Percentiles rank a stretch among this genome's conserved stretches.
phyloP scores from a whole-genome alignment of 257 asterid genomes.

The Solanum piurae region DNA sequence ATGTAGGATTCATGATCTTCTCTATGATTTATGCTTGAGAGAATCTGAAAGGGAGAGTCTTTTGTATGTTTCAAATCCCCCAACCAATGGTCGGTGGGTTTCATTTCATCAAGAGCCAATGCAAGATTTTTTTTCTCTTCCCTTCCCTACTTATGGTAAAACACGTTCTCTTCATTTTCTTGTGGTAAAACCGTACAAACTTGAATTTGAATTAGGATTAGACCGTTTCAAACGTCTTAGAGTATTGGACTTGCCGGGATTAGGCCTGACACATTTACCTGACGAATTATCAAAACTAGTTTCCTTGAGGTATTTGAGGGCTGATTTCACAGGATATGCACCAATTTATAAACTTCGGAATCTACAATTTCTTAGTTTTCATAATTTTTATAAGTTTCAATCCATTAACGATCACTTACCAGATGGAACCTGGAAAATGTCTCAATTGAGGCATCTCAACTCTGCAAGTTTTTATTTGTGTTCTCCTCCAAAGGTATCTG shows the following conservation, averaged over 20 bases:
- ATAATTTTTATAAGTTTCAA: too few relatives aligned
- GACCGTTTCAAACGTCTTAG: background rate
- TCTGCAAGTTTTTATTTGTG: background rate
- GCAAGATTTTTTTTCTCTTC: background rate
- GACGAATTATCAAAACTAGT: background rate
- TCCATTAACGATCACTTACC: background rate
- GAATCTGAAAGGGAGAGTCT: too few relatives aligned
- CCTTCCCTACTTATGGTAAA: background rate
- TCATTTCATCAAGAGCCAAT: background rate
- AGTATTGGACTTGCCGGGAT: background rate
- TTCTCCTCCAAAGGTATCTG: background rate
- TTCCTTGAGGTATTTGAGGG: background rate
- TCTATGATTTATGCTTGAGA: too few relatives aligned
- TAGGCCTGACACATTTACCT: accelerated
- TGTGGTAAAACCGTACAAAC: accelerated
- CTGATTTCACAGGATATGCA: accelerated
- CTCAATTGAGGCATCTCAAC: background rate
- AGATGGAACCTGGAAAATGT: background rate
- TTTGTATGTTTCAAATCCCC: too few relatives aligned
- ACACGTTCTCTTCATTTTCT: background rate
- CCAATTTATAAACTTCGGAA: background rate
- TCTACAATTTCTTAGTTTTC: background rate
- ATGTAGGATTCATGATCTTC: too few relatives aligned
- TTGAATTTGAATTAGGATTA: background rate
- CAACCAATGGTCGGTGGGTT: background rate